These are phyloP conservation scores for Sarcodon aspratus DNA, from an alignment of 768 basidiomycete genomes.

Conservation along the genomic window DNA sequence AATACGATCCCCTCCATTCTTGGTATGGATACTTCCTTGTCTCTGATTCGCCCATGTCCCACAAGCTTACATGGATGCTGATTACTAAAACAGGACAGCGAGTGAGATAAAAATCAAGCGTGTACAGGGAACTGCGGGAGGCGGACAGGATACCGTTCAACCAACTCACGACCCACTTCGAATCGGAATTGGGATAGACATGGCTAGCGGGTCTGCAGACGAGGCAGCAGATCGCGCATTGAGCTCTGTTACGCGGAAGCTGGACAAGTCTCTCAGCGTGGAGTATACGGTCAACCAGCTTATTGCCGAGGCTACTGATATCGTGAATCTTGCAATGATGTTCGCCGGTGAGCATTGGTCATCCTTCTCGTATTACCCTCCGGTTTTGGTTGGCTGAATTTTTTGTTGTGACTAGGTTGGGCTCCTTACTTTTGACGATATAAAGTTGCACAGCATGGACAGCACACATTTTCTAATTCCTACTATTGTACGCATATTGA, in stretches of 20 bases:
- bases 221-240: slow-evolving; percentile 90
- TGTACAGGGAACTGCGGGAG: slow-evolving; percentile 29
- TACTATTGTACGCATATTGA: too few relatives aligned
- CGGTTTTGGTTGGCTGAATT: too few relatives aligned
- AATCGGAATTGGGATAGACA: slow-evolving; percentile 44
- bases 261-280: slow-evolving; percentile 78
- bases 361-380: slow-evolving; percentile 1
- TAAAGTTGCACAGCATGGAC: too few relatives aligned
- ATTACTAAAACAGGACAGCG: slow-evolving; percentile 44
- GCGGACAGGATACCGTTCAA: slow-evolving; percentile 10
- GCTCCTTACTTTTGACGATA: too few relatives aligned
- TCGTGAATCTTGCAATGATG: slow-evolving; percentile 65
- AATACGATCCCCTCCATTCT: slow-evolving; percentile 87
- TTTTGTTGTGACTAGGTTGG: not conserved
- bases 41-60: not conserved
- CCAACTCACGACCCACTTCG: slow-evolving; percentile 15
- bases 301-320: slow-evolving; percentile 79
- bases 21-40: slow-evolving; percentile 43
- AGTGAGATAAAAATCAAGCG: slow-evolving; percentile 65
- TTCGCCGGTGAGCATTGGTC: slow-evolving; percentile 42
- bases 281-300: slow-evolving; percentile 92
- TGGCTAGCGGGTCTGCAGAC: slow-evolving; percentile 55
- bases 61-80: not conserved
- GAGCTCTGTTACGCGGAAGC: slow-evolving; percentile 66
- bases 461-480: too few relatives aligned